Conservation (phyloP, 2,329 filamentous ascomycete species). For the Apiospora arundinis region DNA sequence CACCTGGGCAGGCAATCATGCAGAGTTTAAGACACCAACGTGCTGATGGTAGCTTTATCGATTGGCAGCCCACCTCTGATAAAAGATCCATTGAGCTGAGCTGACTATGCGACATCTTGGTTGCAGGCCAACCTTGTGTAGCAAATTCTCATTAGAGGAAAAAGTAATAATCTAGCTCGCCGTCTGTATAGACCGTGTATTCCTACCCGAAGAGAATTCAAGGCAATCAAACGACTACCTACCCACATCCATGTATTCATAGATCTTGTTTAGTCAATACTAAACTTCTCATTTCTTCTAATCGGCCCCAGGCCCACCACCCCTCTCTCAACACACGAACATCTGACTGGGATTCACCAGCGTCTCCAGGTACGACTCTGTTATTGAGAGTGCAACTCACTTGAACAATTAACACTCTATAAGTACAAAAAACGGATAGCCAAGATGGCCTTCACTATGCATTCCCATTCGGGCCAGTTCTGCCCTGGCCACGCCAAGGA, state of each 20-base stretch:
- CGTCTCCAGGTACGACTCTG: neutral
- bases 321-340: neutral
- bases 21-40: neutral
- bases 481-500: conserved; percentile 89
- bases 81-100: neutral
- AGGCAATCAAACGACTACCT: neutral
- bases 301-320: neutral
- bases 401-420: too few species aligned
- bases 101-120: neutral
- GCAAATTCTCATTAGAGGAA: conserved; percentile 7
- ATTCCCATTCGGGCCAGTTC: conserved; percentile 98
- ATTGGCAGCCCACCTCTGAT: conserved; percentile 10
- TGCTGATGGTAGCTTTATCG: conserved; percentile 20
- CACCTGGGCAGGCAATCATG: neutral
- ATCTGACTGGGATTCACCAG: neutral
- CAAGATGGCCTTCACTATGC: conserved; percentile 93
- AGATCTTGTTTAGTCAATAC: neutral
- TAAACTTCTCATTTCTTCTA: neutral
- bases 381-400: neutral
- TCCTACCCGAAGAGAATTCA: neutral
- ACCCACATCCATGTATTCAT: neutral
- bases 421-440: too few species aligned
- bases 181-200: too few species aligned
- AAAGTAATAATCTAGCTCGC: conserved; percentile 1
- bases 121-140: neutral